Conservation (phyloP, 2,329 filamentous ascomycete species). For the Alternaria postmessia region DNA sequence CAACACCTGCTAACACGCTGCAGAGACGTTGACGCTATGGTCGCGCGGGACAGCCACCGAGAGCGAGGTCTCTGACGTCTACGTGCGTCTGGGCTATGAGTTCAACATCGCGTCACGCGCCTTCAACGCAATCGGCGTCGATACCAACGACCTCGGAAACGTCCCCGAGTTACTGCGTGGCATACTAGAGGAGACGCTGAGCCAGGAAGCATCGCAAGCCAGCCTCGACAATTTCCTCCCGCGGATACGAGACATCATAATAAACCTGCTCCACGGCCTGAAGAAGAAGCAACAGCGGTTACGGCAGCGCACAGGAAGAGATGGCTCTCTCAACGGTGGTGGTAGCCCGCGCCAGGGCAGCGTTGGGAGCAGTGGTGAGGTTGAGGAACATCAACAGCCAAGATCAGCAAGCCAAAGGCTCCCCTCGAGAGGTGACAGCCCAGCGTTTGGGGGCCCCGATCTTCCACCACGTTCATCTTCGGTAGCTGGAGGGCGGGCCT, state of each 20-base stretch:
- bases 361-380: conserved; percentile 41
- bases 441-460: conserved; percentile 53
- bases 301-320: conserved; percentile 63
- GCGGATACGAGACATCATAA: conserved; percentile 96
- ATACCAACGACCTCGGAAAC: conserved; percentile 91
- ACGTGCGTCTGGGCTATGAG: conserved; percentile 95
- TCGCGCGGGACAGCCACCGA: conserved; percentile 91
- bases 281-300: conserved; percentile 97
- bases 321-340: conserved; percentile 53
- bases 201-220: conserved; percentile 92
- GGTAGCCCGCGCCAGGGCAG: conserved; percentile 51
- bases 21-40: conserved; percentile 95
- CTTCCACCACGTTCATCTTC: conserved; percentile 59
- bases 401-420: conserved; percentile 54
- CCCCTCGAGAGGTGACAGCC: conserved; percentile 52
- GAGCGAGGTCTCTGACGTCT: conserved; percentile 96
- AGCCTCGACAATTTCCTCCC: conserved; percentile 94
- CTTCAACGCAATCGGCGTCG: conserved; percentile 95
- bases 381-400: conserved; percentile 53
- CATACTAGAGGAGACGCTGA: conserved; percentile 94
- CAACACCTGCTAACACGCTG: conserved; percentile 22
- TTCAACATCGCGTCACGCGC: conserved; percentile 99
- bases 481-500: conserved; percentile 54
- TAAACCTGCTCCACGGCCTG: conserved; percentile 92
- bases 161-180: conserved; percentile 89